Conservation (phyloP, 2,329 filamentous ascomycete genomes). For the Hysterium pulicare region DNA sequence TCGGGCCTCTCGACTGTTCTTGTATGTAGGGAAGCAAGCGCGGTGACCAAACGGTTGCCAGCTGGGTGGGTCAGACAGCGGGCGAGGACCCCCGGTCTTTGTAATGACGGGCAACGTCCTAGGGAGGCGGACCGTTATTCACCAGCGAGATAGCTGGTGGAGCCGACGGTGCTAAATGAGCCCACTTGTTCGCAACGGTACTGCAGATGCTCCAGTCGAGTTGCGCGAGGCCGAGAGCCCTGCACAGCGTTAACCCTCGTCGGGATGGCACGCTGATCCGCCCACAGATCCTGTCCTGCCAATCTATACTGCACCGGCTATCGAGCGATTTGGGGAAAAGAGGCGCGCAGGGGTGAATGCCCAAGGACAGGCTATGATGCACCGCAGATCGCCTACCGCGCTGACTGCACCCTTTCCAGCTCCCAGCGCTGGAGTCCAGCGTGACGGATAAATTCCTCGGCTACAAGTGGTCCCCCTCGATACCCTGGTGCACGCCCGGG, state of each 20-base stretch:
- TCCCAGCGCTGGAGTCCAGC: constrained; percentile 4
- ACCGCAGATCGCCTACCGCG: constrained; percentile 34
- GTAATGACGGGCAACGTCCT: constrained; percentile 10
- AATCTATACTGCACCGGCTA: constrained; percentile 38
- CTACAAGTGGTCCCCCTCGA: neutral
- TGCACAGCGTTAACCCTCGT: neutral
- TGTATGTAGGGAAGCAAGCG: constrained; percentile 23
- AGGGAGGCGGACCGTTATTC: constrained; percentile 15
- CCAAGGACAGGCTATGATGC: constrained; percentile 40
- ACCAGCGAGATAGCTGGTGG: constrained; percentile 10
- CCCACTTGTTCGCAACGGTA: constrained; percentile 37
- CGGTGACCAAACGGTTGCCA: constrained; percentile 34
- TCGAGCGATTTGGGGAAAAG: constrained; percentile 37
- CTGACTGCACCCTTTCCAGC: neutral
- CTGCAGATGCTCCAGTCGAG: constrained; percentile 35
- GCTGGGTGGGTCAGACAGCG: constrained; percentile 37
- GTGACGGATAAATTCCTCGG: constrained; percentile 19
- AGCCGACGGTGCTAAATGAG: neutral
- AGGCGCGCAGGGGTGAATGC: constrained; percentile 16
- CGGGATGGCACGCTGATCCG: constrained; percentile 10
- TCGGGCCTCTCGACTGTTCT: constrained; percentile 31
- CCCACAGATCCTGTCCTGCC: constrained; percentile 25
- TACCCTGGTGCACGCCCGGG: neutral
- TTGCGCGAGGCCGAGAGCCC: constrained; percentile 9
- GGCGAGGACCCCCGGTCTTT: constrained; percentile 19